A percentile compares a stretch with the other conserved stretches of the same genome.
These are phyloP conservation scores for Clausena lansium DNA, from an alignment of 345 rosid genomes.

Conservation along the genomic window DNA sequence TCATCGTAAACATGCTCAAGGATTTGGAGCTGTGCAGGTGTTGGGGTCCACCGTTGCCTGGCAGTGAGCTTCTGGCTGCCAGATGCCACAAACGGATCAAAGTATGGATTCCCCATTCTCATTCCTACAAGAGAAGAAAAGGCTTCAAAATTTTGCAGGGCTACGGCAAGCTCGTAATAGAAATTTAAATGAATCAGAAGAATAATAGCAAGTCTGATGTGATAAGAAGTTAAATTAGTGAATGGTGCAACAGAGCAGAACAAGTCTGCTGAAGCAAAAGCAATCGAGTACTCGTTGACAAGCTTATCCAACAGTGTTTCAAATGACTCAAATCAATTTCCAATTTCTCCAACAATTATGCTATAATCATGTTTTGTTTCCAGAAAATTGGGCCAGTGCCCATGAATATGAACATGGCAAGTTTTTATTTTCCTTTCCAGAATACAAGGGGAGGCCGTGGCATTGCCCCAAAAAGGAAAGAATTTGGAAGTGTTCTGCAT, in stretches of 20 bases:
- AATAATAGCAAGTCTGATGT: too few relatives aligned
- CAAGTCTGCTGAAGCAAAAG: neutral
- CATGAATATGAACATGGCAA: too few relatives aligned
- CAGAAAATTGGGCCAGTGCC: neutral
- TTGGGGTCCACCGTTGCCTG: constrained; percentile 80
- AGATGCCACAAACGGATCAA: constrained; percentile 40
- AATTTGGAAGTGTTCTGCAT: neutral
- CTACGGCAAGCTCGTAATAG: neutral
- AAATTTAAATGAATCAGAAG: neutral
- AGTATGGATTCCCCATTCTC: constrained; percentile 36
- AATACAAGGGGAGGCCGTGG: neutral
- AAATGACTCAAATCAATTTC: neutral
- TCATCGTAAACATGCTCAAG: constrained; percentile 55
- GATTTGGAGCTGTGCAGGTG: constrained; percentile 50
- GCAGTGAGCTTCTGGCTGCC: constrained; percentile 41
- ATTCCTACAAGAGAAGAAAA: constrained; percentile 29
- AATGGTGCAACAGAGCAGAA: neutral
- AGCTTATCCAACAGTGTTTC: neutral
- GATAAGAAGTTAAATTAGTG: neutral
- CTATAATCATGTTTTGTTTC: neutral
- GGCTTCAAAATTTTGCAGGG: neutral
- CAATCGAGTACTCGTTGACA: neutral
- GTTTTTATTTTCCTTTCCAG: too few relatives aligned
- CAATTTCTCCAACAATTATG: neutral
- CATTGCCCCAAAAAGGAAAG: neutral